phyloP scores from a whole-genome alignment of 257 asterid species.

The Perilla frutescens region DNA sequence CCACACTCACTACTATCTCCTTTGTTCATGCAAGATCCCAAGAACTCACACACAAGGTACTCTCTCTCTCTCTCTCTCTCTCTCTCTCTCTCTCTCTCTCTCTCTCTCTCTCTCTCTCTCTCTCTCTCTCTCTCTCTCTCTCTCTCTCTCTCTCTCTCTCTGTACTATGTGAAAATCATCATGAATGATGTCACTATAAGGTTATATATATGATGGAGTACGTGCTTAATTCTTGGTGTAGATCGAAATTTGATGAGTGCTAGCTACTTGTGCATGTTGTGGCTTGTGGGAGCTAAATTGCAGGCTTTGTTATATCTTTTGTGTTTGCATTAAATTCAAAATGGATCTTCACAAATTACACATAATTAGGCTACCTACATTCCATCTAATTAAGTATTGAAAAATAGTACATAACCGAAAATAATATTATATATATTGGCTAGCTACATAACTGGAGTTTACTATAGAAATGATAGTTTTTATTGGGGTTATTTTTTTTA shows the following conservation, averaged over 20 bases:
- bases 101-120: slow-evolving; percentile 3
- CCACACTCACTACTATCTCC: slow-evolving; percentile 26
- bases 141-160: neutral
- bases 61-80: slow-evolving; percentile 38
- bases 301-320: neutral
- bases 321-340: neutral
- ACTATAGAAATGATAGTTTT: no score
- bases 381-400: no score
- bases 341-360: no score
- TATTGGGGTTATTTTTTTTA: no score
- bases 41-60: slow-evolving; percentile 51
- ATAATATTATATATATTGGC: no score
- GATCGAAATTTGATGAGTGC: neutral
- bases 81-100: neutral
- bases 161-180: neutral
- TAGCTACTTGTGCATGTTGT: slow-evolving; percentile 12
- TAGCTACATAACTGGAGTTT: no score
- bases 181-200: neutral
- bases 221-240: neutral
- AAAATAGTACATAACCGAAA: no score
- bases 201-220: neutral
- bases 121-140: slow-evolving; percentile 37
- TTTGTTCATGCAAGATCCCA: slow-evolving; percentile 63
- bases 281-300: neutral
- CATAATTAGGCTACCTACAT: no score